phyloP scores from a whole-genome alignment of 2,329 filamentous ascomycete genomes.

The Septoria petroselini region DNA sequence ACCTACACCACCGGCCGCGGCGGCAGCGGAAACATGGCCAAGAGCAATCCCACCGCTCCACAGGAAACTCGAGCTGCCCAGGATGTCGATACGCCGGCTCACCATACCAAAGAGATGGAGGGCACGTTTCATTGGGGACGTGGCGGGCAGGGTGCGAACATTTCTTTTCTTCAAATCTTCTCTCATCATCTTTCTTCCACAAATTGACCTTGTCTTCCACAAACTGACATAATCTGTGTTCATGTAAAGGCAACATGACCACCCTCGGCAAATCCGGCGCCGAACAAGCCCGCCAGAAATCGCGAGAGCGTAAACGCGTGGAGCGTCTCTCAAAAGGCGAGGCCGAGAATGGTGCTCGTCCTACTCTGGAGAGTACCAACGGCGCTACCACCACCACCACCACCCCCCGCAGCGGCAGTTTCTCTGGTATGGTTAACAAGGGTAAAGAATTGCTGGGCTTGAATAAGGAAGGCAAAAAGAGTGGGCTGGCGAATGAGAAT shows the following conservation, averaged over 20 bases:
- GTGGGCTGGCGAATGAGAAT: background rate
- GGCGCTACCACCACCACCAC: too few species aligned
- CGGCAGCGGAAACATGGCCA: constrained; percentile 84
- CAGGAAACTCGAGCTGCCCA: constrained; percentile 72
- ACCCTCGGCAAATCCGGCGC: constrained; percentile 42
- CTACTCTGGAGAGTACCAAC: too few species aligned
- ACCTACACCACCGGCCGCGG: constrained; percentile 87
- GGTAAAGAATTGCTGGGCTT: constrained; percentile 52
- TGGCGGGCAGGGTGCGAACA: constrained; percentile 55
- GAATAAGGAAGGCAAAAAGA: constrained; percentile 39
- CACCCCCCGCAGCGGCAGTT: constrained; percentile 26
- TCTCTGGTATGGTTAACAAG: constrained; percentile 48
- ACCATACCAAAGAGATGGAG: constrained; percentile 54
- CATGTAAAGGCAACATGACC: constrained; percentile 56
- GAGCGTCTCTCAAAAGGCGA: constrained; percentile 36
- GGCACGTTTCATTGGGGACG: constrained; percentile 66
- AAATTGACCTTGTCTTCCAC: too few species aligned
- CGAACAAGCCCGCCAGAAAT: constrained; percentile 42
- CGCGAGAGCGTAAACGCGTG: constrained; percentile 29
- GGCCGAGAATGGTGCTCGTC: constrained; percentile 20
- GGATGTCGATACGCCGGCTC: constrained; percentile 64
- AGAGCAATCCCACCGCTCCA: constrained; percentile 60
- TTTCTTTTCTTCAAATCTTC: too few species aligned
- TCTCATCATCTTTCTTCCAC: too few species aligned
- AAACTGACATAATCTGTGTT: too few species aligned